Conservation (phyloP, 495 filamentous ascomycete genomes). For the Darksidea phi region DNA sequence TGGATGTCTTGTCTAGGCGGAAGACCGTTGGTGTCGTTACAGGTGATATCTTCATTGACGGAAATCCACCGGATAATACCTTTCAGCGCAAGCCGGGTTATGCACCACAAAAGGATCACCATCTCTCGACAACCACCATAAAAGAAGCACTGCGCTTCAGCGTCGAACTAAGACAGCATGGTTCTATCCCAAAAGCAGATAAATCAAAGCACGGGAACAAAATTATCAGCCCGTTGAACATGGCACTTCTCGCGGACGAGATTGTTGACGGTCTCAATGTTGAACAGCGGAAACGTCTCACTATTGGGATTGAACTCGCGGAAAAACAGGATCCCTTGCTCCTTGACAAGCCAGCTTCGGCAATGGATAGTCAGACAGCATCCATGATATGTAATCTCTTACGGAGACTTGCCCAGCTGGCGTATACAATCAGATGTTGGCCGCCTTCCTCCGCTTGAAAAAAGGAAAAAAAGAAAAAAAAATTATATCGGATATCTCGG, state of each 20-base stretch:
- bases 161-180: conserved; percentile 54
- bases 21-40: conserved; percentile 52
- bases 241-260: too few species aligned
- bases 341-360: not conserved
- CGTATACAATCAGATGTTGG: too few species aligned
- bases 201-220: too few species aligned
- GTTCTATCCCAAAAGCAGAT: too few species aligned
- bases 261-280: not conserved
- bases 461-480: too few species aligned
- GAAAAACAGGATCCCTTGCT: not conserved
- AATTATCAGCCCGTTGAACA: too few species aligned
- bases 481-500: too few species aligned
- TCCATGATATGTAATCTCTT: not conserved
- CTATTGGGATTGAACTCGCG: not conserved
- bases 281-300: not conserved
- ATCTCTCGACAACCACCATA: conserved; percentile 57
- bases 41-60: conserved; percentile 55
- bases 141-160: conserved; percentile 59
- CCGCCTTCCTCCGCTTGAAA: too few species aligned
- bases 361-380: not conserved
- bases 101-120: conserved; percentile 58
- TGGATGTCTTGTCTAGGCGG: conserved; percentile 58
- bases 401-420: not conserved
- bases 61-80: conserved; percentile 37
- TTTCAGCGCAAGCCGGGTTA: conserved; percentile 49